phyloP scores from a whole-genome alignment of 441 rosid species.

The Brassica hybrid region DNA sequence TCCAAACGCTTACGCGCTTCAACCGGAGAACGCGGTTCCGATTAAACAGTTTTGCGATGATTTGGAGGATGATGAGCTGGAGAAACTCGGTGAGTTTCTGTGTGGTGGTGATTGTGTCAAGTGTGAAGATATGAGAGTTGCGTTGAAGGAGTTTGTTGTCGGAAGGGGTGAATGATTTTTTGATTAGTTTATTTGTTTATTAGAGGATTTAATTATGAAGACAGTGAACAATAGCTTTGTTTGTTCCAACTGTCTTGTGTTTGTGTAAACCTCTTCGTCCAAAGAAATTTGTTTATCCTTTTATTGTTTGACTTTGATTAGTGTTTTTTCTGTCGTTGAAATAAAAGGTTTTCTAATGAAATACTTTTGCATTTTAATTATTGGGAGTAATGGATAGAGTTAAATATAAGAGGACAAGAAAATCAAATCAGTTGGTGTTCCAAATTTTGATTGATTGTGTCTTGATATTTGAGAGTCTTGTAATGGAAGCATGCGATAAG shows the following conservation, averaged over 20 bases:
- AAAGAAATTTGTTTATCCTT: neutral
- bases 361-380: neutral
- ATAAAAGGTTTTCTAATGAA: neutral
- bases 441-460: neutral
- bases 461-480: constrained; percentile 61
- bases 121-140: constrained; percentile 73
- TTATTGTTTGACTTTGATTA: neutral
- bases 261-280: constrained; percentile 17
- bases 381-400: neutral
- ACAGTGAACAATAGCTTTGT: constrained; percentile 28
- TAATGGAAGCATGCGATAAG: constrained; percentile 47
- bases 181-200: neutral
- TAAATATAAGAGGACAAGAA: neutral
- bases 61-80: constrained; percentile 55
- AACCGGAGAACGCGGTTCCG: constrained; percentile 82
- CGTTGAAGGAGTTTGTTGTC: constrained; percentile 54
- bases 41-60: constrained; percentile 65
- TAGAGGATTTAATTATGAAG: constrained; percentile 25
- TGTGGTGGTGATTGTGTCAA: constrained; percentile 49
- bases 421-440: neutral
- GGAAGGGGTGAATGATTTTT: constrained; percentile 20
- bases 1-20: constrained; percentile 68
- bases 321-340: neutral
- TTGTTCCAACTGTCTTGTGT: constrained; percentile 19
- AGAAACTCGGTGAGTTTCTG: constrained; percentile 62